These are phyloP conservation scores for Apocynum venetum DNA, from an alignment of 257 asterid genomes.

Conservation along the genomic window DNA sequence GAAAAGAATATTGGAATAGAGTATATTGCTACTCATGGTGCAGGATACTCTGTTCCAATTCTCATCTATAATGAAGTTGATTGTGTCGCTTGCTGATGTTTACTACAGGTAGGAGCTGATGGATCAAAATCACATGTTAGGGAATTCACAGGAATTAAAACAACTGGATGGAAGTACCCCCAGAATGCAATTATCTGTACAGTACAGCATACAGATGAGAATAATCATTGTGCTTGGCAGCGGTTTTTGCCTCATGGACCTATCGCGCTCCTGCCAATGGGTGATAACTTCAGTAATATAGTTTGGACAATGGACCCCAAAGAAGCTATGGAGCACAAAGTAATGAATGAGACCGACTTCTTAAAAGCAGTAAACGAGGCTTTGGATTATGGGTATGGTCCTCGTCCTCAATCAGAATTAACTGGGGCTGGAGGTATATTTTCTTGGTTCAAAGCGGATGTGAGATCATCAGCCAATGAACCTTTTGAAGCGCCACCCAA, in stretches of 20 bases:
- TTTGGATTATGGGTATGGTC: slow-evolving; percentile 76
- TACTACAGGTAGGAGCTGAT: slow-evolving; percentile 86
- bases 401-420: slow-evolving; percentile 54
- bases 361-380: slow-evolving; percentile 61
- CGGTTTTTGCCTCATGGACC: slow-evolving; percentile 86
- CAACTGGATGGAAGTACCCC: slow-evolving; percentile 92
- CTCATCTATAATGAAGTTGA: neutral
- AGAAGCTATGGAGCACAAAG: slow-evolving; percentile 57
- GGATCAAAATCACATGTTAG: slow-evolving; percentile 92
- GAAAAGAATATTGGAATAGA: slow-evolving; percentile 3
- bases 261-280: slow-evolving; percentile 85
- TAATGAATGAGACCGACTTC: slow-evolving; percentile 60
- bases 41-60: neutral
- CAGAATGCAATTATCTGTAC: slow-evolving; percentile 90
- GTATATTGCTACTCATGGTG: neutral
- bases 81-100: slow-evolving; percentile 3
- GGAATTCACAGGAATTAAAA: slow-evolving; percentile 78
- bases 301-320: slow-evolving; percentile 96
- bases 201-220: slow-evolving; percentile 61
- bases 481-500: slow-evolving; percentile 76
- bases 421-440: slow-evolving; percentile 33
- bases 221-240: slow-evolving; percentile 77
- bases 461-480: slow-evolving; percentile 45
- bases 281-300: slow-evolving; percentile 83
- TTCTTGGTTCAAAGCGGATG: slow-evolving; percentile 54